Evolutionary conservation across 306 rosid species (phyloP), one percentile per base, ranked within the genome.

Genomic region (Arachis hypogaea): DNA sequence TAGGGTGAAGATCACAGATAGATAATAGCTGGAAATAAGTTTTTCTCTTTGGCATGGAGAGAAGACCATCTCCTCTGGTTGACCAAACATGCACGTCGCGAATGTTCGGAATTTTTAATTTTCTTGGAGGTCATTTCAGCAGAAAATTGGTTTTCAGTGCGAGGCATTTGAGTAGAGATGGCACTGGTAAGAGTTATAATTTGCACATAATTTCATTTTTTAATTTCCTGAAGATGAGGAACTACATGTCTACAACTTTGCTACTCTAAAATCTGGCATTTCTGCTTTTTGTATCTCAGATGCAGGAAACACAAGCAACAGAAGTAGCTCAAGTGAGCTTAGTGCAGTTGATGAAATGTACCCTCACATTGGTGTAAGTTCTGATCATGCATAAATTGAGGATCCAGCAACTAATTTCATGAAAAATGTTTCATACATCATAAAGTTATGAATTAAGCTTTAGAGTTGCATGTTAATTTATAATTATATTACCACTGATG

Each of bases 61-160:
- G 85, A 80, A 76, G 81, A 80, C 77, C 91, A 54, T 85, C 86
- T 58, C 84, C 84, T 30, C 40, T 68, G 62, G 83, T 83, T 44
- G 76, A 75, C 82, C 86, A 84, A 78, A 86, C 64, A 58, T 90
- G 96, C 47, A 68, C 84, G 28, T 86, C 80, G 86, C 76, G 84
- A 77, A 81, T 83, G 62, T 83, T 86, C 41, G 73, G 87, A 76
- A 82, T 90, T 69, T 86, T 90, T 3, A 82, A 78, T 55, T 85
- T 85, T 54, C 71, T 84, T 11, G 81, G 86, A 72, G 81, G 74
- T 40, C 85, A 50, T 68, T 79, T 88, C 5, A 61, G 54, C 42
- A 76, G 68, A 82, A 83, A 81, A 74, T 51, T 83, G 68, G 77
- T 84, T 75, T 86, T 89, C 1, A 68, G 71, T 68, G 22, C 28